A percentile compares a stretch with the other conserved stretches of the same genome.
phyloP scores from a whole-genome alignment of 345 rosid species.

The Camelina sativa region DNA sequence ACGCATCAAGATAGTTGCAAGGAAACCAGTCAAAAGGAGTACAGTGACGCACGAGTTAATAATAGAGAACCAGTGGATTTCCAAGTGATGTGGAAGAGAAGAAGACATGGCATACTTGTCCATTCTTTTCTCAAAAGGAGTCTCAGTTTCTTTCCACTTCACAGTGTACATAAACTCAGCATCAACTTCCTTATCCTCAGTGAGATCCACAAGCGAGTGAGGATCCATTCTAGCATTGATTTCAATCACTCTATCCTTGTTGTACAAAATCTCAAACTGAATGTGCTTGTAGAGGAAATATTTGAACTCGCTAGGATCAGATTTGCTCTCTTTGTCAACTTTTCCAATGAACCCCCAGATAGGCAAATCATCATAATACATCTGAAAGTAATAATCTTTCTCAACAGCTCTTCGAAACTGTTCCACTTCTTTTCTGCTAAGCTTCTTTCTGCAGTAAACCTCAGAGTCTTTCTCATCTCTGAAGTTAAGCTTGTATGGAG shows the following conservation, averaged over 20 bases:
- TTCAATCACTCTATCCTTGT: conserved; percentile 80
- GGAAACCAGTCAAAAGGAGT: conserved; percentile 87
- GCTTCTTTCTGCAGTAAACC: conserved; percentile 57
- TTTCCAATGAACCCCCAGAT: conserved; percentile 93
- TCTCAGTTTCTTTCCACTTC: conserved; percentile 89
- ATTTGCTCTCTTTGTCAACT: conserved; percentile 73
- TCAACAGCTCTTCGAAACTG: conserved; percentile 61
- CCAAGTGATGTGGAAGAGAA: conserved; percentile 88
- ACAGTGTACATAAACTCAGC: conserved; percentile 83
- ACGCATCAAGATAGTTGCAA: conserved; percentile 90
- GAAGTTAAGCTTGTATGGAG: conserved; percentile 76
- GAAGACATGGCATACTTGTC: conserved; percentile 83
- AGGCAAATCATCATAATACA: conserved; percentile 90
- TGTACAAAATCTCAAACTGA: conserved; percentile 72
- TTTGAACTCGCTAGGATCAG: conserved; percentile 63
- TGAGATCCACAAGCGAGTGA: conserved; percentile 68
- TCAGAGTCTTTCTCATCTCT: conserved; percentile 66
- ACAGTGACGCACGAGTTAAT: conserved; percentile 92
- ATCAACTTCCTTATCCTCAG: conserved; percentile 79
- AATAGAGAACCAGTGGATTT: conserved; percentile 93
- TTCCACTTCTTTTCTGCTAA: conserved; percentile 58
- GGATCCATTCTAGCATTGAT: conserved; percentile 75
- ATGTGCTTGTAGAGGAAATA: conserved; percentile 79
- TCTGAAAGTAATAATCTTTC: conserved; percentile 83
- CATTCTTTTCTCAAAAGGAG: conserved; percentile 88